Evolutionary conservation across 179 eudicot genomes (phyloP).

Genomic region (Carnegiea gigantea): DNA sequence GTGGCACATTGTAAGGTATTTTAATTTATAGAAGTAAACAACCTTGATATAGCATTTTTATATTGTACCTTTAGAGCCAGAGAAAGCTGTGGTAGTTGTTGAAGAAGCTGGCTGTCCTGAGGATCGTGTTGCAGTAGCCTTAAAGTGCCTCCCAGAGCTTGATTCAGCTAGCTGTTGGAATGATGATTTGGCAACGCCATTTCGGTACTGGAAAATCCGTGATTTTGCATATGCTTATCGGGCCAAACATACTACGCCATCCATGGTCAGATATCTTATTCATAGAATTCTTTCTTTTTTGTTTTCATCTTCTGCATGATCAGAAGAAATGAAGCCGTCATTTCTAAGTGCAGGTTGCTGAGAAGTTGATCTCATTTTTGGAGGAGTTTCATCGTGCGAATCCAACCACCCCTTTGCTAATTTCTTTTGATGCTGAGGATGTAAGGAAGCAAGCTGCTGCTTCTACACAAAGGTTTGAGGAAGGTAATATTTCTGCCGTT

Average conservation of each 20-base stretch:
- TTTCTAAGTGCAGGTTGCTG: slow-evolving; percentile 64
- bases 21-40: background rate
- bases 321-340: slow-evolving; percentile 1
- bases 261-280: slow-evolving; percentile 44
- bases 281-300: slow-evolving; percentile 2
- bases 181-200: slow-evolving; percentile 45
- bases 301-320: slow-evolving; percentile 1
- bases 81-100: slow-evolving; percentile 50
- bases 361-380: slow-evolving; percentile 64
- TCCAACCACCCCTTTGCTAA: slow-evolving; percentile 68
- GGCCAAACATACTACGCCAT: slow-evolving; percentile 71
- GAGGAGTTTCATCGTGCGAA: slow-evolving; percentile 73
- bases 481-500: slow-evolving; percentile 50
- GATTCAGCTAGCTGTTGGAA: slow-evolving; percentile 60
- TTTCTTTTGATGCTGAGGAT: slow-evolving; percentile 73
- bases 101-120: slow-evolving; percentile 77
- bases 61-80: slow-evolving; percentile 53
- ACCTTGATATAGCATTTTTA: slow-evolving; percentile 15
- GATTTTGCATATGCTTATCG: slow-evolving; percentile 88
- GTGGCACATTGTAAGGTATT: background rate
- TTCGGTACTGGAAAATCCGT: slow-evolving; percentile 91
- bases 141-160: slow-evolving; percentile 64
- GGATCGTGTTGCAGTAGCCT: slow-evolving; percentile 74
- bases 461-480: slow-evolving; percentile 86
- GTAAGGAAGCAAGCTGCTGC: slow-evolving; percentile 90